Evolutionary conservation across 371 early-diverging fungal genomes (phyloP), one percentile per base, ranked within the genome.

Genomic region (Circinella umbellata): DNA sequence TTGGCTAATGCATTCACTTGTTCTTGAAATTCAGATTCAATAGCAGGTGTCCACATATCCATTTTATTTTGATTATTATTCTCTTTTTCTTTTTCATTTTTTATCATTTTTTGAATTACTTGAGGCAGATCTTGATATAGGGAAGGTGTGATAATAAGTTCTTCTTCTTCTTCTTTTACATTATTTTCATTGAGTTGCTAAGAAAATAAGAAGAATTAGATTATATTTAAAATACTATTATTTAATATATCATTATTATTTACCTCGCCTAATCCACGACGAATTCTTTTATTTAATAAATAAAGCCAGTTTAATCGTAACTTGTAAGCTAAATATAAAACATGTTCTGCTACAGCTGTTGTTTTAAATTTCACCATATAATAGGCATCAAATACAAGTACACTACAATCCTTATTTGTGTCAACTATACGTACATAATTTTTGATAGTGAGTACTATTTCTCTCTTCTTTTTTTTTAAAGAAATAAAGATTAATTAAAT

Each of bases 381-480:
- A 76, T 86, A 89, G 0, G 83, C 80, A 64, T 92, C 92, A 9
- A 90, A 74, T 4, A 92, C 75, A 0, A 90, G 38, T 42, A 88
- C 84, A 59, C 76, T 76, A 39, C 86, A 81, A 69, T 90, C 89
- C 4, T 67, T 71, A 49, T 85, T 85, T 17, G 89, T 79, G 65
- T 92, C 90, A 59, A 92, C 86, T 79, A 34, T n/a, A 27, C 20
- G 6, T 13, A 14, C 9, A 18, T 6, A 1, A 7, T 17, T 39
- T 4, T 7, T 34, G 20, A 64, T 5, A 1, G 15, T 51, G 15
- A 17, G 15, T 17, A 17, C 11, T 47, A 51, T 13, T 17, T 51
- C 17, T 8, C 15, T 51, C 6, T 51, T 15, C 14, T 49, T 5
- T 9, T 49, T n/a, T n/a, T 49, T 49, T 14, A 9, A 4, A 9